These are phyloP conservation scores for Malassezia psittaci DNA, from an alignment of 1,284 basidiomycete species.

Conservation along the genomic window DNA sequence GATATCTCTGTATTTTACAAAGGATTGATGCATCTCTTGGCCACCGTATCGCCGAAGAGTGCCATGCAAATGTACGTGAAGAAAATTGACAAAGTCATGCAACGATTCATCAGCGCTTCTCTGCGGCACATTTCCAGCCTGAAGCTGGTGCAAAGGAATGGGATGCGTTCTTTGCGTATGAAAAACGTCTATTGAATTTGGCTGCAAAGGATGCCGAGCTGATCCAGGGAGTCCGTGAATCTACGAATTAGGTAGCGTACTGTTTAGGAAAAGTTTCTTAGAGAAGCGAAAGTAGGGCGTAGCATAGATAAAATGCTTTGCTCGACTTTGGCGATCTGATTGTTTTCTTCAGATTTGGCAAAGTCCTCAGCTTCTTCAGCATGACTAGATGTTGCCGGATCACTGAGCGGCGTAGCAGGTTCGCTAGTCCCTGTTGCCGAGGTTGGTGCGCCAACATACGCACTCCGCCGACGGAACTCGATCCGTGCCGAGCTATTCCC, in stretches of 20 bases:
- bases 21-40: constrained; percentile 3
- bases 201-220: constrained; percentile 11
- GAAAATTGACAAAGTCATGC: neutral
- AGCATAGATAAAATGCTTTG: constrained; percentile 14
- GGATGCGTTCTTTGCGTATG: constrained; percentile 15
- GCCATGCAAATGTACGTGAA: constrained; percentile 11
- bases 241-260: neutral
- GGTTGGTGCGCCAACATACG: neutral
- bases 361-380: neutral
- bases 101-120: constrained; percentile 14
- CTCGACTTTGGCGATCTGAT: constrained; percentile 8
- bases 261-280: neutral
- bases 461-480: constrained; percentile 15
- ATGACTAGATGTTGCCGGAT: neutral
- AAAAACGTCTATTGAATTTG: constrained; percentile 14
- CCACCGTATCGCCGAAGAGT: constrained; percentile 4
- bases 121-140: constrained; percentile 7
- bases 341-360: constrained; percentile 2
- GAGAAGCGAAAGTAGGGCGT: constrained; percentile 9
- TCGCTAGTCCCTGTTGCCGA: neutral
- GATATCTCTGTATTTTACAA: constrained; percentile 7
- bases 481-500: constrained; percentile 16
- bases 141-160: constrained; percentile 2
- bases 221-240: constrained; percentile 1
- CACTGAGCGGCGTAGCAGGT: neutral